Evolutionary conservation across 2,329 filamentous ascomycete genomes (phyloP), one percentile per base, ranked within the genome.

Genomic region (Hypoxylon sp.): DNA sequence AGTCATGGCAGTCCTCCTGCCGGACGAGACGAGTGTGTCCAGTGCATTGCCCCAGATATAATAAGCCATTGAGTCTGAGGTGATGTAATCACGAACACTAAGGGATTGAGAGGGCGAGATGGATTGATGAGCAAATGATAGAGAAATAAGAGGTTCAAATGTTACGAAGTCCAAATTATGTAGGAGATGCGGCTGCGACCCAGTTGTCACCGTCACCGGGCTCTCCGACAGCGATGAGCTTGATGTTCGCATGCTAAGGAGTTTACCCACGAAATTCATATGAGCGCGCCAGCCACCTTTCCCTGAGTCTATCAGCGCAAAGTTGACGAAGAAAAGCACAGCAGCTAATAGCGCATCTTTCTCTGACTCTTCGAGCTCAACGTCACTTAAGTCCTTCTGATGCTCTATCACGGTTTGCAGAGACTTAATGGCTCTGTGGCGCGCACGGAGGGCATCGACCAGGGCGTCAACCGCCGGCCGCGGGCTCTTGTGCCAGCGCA

Each of bases 281-380:
- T 85, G 83, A 44, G 78, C 74, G 65, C 79, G 79, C 83, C 83
- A 84, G 60, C 77, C 78, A 20, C 77, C 77, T 61, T 77, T 79
- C 11, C 82, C 80, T 9, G 83, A 72, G 64, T 85, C 82, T 46
- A 85, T 81, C n/a, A 85, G 75, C 52, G 84, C 78, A 63, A 85
- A 83, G 63, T 83, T 83, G 73, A 85, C 78, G 60, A 84, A 84
- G 71, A 84, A 84, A 51, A 84, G 78, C 61, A 83, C 80, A 1
- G 83, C 81, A 7, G 82, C 82, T 14, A 84, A 74, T 26, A 82
- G 74, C 30, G 83, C 80, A 65, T 84, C 82, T 46, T 78, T 81
- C n/a, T 80, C 80, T 1, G 75, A 78, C 5, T 78, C 73, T 54
- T 80, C 76, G 38, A 77, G 71, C 16, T 78, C 76, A 18, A 50